phyloP scores from a whole-genome alignment of 495 filamentous ascomycete species.

The Trichoderma virens region DNA sequence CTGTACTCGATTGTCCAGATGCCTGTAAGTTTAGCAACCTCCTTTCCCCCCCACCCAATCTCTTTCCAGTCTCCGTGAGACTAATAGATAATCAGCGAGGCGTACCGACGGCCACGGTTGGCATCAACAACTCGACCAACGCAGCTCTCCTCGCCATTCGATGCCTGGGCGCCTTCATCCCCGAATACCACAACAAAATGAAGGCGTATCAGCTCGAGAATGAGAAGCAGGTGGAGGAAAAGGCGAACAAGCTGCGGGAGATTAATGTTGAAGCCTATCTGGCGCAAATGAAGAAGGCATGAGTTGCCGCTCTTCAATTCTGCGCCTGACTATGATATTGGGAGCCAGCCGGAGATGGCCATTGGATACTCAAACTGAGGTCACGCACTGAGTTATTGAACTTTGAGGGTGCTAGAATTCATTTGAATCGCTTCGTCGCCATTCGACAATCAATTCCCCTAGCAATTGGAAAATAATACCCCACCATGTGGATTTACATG shows the following conservation, averaged over 20 bases:
- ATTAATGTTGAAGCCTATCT: constrained; percentile 65
- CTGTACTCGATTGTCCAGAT: constrained; percentile 89
- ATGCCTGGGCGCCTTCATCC: constrained; percentile 66
- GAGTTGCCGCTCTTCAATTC: no score
- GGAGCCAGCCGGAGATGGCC: no score
- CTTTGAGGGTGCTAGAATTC: no score
- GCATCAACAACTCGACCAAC: constrained; percentile 90
- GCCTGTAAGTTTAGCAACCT: constrained; percentile 43
- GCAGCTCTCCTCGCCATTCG: constrained; percentile 82
- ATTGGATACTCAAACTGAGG: no score
- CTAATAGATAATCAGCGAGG: constrained; percentile 36
- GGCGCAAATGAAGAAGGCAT: constrained; percentile 9
- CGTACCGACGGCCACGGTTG: constrained; percentile 80
- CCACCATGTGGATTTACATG: no score
- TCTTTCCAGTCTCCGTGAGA: not conserved
- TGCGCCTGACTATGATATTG: no score
- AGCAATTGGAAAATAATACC: no score
- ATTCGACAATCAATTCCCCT: no score
- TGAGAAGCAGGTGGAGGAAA: constrained; percentile 57
- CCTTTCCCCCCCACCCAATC: constrained; percentile 12
- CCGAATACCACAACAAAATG: constrained; percentile 50
- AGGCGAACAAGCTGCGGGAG: constrained; percentile 57
- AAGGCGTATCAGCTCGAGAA: constrained; percentile 56
- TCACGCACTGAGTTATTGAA: no score
- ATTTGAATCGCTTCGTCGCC: no score